These are phyloP conservation scores for Sequoia sempervirens DNA, from an alignment of 75 land plant genomes.

Conservation along the genomic window DNA sequence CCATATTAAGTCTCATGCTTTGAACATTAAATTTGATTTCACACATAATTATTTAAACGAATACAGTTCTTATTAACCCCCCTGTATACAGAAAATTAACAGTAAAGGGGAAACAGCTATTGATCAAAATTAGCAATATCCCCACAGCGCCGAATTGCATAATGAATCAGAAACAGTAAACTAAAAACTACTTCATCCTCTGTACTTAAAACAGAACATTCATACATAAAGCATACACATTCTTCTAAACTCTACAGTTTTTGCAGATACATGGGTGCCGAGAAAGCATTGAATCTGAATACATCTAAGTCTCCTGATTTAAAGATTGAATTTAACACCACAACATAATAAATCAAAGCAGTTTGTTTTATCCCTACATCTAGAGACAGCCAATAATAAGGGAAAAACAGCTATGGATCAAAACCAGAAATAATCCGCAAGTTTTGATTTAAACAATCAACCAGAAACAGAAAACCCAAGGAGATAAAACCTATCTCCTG, in stretches of 20 bases:
- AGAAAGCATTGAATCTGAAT: not conserved
- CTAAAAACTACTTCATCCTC: not conserved
- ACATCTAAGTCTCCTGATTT: not conserved
- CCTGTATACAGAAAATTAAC: no score
- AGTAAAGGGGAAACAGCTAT: not conserved
- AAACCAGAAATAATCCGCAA: not conserved
- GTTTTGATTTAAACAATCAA: not conserved
- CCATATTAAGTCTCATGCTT: no score
- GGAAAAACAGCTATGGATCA: not conserved
- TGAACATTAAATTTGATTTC: no score
- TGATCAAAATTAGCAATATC: not conserved
- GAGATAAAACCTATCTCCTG: not conserved
- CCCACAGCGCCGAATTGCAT: not conserved
- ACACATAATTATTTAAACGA: no score
- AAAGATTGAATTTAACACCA: not conserved
- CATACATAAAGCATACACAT: not conserved
- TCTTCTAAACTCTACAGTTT: no score
- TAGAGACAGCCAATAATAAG: not conserved
- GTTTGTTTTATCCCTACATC: not conserved
- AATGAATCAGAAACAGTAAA: not conserved
- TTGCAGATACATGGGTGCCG: not conserved
- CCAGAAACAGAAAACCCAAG: not conserved
- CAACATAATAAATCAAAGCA: not conserved
- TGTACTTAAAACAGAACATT: not conserved
- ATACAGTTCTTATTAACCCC: no score